Percentiles rank a stretch among this genome's conserved stretches.
phyloP scores from a whole-genome alignment of 352 stramenopile species.

The Phytophthora ohioensis region DNA sequence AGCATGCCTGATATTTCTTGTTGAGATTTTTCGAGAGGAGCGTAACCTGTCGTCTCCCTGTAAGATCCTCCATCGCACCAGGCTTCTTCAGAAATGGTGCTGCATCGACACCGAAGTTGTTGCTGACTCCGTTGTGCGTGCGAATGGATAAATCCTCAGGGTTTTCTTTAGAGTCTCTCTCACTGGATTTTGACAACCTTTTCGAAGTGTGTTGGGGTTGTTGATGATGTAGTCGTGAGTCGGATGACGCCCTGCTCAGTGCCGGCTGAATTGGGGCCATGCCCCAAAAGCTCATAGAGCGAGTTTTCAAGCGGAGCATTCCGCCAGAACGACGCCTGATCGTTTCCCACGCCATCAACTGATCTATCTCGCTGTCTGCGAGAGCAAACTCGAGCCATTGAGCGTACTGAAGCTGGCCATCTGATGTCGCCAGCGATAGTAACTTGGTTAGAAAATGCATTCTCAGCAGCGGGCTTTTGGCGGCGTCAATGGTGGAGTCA shows the following conservation, averaged over 20 bases:
- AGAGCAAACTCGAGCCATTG: slow-evolving; percentile 50
- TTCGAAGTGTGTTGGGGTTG: slow-evolving; percentile 1
- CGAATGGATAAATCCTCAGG: slow-evolving; percentile 1
- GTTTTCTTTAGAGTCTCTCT: slow-evolving; percentile 2
- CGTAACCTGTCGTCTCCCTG: slow-evolving; percentile 34
- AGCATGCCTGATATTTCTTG: slow-evolving; percentile 60
- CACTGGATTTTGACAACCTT: slow-evolving; percentile 6
- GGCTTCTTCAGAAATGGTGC: slow-evolving; percentile 39
- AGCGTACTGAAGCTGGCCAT: slow-evolving; percentile 40
- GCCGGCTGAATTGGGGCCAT: slow-evolving; percentile 35
- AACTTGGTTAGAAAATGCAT: slow-evolving; percentile 60
- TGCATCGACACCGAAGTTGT: slow-evolving; percentile 28
- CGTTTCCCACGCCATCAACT: slow-evolving; percentile 50
- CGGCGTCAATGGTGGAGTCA: slow-evolving; percentile 33
- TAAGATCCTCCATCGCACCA: slow-evolving; percentile 2
- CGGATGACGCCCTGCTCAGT: slow-evolving; percentile 30
- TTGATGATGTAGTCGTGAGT: slow-evolving; percentile 34
- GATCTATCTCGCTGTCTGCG: slow-evolving; percentile 42
- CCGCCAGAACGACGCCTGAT: slow-evolving; percentile 9
- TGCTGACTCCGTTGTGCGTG: slow-evolving; percentile 9
- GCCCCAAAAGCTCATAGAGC: slow-evolving; percentile 34
- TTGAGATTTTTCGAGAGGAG: slow-evolving; percentile 57
- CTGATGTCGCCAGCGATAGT: slow-evolving; percentile 35
- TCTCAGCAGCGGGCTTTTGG: slow-evolving; percentile 56
- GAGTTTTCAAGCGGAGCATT: slow-evolving; percentile 15